Base-by-base conservation (phyloP, 306 rosid genomes). In the Inga laurina region DNA sequence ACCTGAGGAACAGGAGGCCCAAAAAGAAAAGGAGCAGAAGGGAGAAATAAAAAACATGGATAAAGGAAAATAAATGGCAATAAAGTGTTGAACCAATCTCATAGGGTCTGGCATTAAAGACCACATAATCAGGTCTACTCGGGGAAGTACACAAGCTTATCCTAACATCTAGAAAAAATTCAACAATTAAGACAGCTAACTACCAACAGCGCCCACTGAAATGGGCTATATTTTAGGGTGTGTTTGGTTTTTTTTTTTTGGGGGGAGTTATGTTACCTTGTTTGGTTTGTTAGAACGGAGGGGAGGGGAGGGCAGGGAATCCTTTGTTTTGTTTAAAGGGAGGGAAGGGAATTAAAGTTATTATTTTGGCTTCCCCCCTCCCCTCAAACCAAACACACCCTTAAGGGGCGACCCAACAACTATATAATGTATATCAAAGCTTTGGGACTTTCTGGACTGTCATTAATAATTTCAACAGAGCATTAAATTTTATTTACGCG, bases 361-460 rank as follows among this genome's bases (percentile, higher is more conserved):
- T 0, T 0, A 27, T 27, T 27, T 27, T 27, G 30, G 30, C 30
- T 27, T 27, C 30, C 30, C 30, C 30, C 30, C 30, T 27, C 1
- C 1, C 30, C 30, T 27, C 30, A 27, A 27, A 27, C 30, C 30
- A 27, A 27, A 27, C 30, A 27, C 30, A 27, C 30, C 30, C 30
- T 27, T 27, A 56, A 21, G 24, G 22, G 19, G 69, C 18, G 16
- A 8, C 52, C 69, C 51, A 54, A 34, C 8, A 21, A 19, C 61
- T 12, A 76, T 30, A 16, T 51, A 51, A 74, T 51, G 21, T 44
- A 46, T n/a, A 74, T 41, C 67, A 49, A 67, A 52, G 84, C 62
- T 72, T 52, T 13, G 62, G 82, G 67, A 80, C 73, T 49, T 21
- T 39, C 21, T 64, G 82, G 57, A 83, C 59, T 41, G 77, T 14